phyloP scores from a whole-genome alignment of 768 basidiomycete species.

The Tricholoma sp. region DNA sequence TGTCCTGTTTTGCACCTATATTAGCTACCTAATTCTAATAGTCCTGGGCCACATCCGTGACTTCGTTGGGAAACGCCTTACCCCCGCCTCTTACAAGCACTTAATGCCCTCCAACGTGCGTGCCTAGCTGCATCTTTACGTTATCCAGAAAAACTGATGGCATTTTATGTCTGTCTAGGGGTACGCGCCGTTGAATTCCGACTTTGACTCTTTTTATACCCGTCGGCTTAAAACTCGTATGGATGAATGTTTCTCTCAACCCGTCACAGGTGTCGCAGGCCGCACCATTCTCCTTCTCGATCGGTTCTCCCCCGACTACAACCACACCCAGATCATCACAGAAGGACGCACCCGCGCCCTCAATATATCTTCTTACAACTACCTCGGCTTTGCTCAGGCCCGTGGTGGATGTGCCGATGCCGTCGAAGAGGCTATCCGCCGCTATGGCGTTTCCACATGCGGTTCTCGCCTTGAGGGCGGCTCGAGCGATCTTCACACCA shows the following conservation, averaged over 20 bases:
- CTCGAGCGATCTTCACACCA: slow-evolving; percentile 77
- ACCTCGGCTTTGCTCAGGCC: slow-evolving; percentile 95
- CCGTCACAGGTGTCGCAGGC: slow-evolving; percentile 92
- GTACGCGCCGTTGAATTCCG: slow-evolving; percentile 93
- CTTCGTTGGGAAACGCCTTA: slow-evolving; percentile 86
- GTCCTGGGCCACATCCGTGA: slow-evolving; percentile 90
- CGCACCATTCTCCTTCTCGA: slow-evolving; percentile 87
- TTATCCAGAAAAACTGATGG: slow-evolving; percentile 1
- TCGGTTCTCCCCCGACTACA: slow-evolving; percentile 78
- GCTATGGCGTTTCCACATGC: slow-evolving; percentile 76
- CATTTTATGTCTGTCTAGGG: slow-evolving; percentile 47
- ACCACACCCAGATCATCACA: slow-evolving; percentile 69
- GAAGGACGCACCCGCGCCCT: slow-evolving; percentile 83
- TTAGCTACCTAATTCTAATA: slow-evolving; percentile 92
- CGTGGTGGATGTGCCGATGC: slow-evolving; percentile 93
- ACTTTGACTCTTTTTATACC: slow-evolving; percentile 99
- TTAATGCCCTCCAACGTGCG: slow-evolving; percentile 81
- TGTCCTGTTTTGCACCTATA: slow-evolving; percentile 86
- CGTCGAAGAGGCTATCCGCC: slow-evolving; percentile 76
- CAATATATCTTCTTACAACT: slow-evolving; percentile 98
- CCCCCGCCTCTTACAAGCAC: slow-evolving; percentile 67
- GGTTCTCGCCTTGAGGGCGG: slow-evolving; percentile 82
- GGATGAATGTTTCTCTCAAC: slow-evolving; percentile 93
- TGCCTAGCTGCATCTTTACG: slow-evolving; percentile 13
- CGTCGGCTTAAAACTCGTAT: slow-evolving; percentile 91